Conservation (phyloP, 371 early-diverging fungal genomes). For the Entomophthora muscae region DNA sequence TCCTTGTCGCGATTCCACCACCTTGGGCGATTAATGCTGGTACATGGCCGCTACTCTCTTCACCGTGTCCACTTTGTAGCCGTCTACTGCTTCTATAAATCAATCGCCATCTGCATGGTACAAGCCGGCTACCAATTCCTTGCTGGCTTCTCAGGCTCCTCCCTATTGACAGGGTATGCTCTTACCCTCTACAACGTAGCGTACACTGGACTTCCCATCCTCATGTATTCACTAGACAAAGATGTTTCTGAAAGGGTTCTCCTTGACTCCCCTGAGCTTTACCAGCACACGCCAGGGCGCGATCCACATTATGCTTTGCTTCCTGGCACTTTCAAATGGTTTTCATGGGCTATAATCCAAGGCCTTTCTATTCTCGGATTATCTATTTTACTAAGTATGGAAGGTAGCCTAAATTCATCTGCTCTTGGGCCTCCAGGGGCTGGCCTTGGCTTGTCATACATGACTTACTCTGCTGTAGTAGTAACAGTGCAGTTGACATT, state of each 20-base stretch:
- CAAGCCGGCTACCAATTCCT: constrained; percentile 44
- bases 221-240: constrained; percentile 20
- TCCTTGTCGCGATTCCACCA: constrained; percentile 64
- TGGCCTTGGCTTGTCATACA: neutral
- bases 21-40: constrained; percentile 46
- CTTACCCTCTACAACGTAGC: constrained; percentile 62
- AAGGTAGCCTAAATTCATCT: neutral
- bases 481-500: constrained; percentile 7
- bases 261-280: neutral
- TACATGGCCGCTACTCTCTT: constrained; percentile 71
- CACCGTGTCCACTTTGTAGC: constrained; percentile 48
- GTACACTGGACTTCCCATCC: constrained; percentile 60
- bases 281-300: constrained; percentile 7
- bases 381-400: neutral
- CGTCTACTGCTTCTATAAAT: constrained; percentile 67
- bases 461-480: neutral
- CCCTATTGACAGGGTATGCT: constrained; percentile 60
- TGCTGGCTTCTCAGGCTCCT: constrained; percentile 66
- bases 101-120: constrained; percentile 47
- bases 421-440: neutral
- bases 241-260: constrained; percentile 3
- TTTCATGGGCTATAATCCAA: constrained; percentile 7
- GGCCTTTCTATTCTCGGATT: neutral
- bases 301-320: constrained; percentile 5
- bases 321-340: constrained; percentile 4